Evolutionary conservation across 2,329 filamentous ascomycete species (phyloP), one percentile per base, ranked within the genome.

Genomic region (Biscogniauxia sp.): DNA sequence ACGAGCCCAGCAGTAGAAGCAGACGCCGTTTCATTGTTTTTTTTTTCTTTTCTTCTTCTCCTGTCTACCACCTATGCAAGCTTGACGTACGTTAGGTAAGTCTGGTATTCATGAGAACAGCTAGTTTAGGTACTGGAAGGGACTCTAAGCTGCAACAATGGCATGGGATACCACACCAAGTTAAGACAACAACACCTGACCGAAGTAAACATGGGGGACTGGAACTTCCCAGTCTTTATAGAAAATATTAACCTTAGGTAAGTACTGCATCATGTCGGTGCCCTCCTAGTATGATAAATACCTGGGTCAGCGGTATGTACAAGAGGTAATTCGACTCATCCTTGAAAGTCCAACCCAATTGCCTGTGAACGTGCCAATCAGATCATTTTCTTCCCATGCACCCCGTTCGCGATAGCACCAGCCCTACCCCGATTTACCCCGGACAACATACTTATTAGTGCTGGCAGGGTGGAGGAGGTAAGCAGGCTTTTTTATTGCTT

Each of bases 21-120:
- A 61, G 45, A 53, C 56, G 55, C 60, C 58, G 50, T 58, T 65
- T 67, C 55, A 51, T 58, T 50, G n/a, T 51, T 11, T 32, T 55
- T 17, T 41, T 11, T 54, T 15, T 20, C 4, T 28, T 53, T 20
- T n/a, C n/a, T 15, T 26, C n/a, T 13, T 53, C 28, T 61, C 63
- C 59, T 56, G 51, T 58, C 41, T 56, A 32, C 52, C 45, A 45
- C 4, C 26, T 56, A 59, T 53, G 54, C 28, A 61, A 49, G 20
- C 26, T 23, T 23, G 2, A 55, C 41, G 20, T 53, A 58, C 7
- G 17, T n/a, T n/a, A n/a, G 37, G 11, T 6, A n/a, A n/a, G n/a
- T n/a, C n/a, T n/a, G 37, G 13, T 15, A 17, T n/a, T n/a, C 37
- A 17, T 45, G 37, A 13, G 37, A 45, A 13, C 28, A 32, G 28